These are phyloP conservation scores for Linderniella brevidens DNA, from an alignment of 257 asterid genomes.

Conservation along the genomic window DNA sequence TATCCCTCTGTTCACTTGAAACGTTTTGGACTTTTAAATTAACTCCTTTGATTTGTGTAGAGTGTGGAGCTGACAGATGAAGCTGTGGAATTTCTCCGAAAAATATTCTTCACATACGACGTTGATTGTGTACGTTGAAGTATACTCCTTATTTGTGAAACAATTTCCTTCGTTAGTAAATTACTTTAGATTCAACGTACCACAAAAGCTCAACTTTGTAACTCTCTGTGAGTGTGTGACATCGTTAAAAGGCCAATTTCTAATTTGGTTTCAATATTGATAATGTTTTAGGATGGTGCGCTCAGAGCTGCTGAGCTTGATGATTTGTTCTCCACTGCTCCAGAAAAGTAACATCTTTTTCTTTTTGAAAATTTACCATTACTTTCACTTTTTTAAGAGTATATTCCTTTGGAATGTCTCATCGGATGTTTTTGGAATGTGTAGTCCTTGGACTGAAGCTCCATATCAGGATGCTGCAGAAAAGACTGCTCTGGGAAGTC, in stretches of 20 bases:
- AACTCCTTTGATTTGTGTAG: conserved; percentile 25
- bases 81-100: conserved; percentile 71
- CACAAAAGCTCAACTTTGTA: too few species aligned
- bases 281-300: conserved; percentile 68
- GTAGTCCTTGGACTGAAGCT: conserved; percentile 66
- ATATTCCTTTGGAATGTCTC: too few species aligned
- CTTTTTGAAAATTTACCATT: conserved; percentile 2
- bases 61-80: conserved; percentile 86
- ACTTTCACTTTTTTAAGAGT: conserved; percentile 8
- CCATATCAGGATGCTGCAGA: conserved; percentile 77
- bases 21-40: not conserved
- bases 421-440: conserved; percentile 16
- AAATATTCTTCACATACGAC: conserved; percentile 58
- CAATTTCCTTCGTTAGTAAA: not conserved
- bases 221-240: too few species aligned
- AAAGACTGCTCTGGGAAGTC: conserved; percentile 77
- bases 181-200: not conserved
- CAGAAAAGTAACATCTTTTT: conserved; percentile 65
- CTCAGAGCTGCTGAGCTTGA: conserved; percentile 76
- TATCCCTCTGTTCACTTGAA: not conserved
- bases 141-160: too few species aligned
- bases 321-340: conserved; percentile 90
- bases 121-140: conserved; percentile 59
- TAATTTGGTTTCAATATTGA: conserved; percentile 10
- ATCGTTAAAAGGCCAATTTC: not conserved